Evolutionary conservation across 495 filamentous ascomycete genomes (phyloP), one percentile per base, ranked within the genome.

Genomic region (Cudoniella acicularis): DNA sequence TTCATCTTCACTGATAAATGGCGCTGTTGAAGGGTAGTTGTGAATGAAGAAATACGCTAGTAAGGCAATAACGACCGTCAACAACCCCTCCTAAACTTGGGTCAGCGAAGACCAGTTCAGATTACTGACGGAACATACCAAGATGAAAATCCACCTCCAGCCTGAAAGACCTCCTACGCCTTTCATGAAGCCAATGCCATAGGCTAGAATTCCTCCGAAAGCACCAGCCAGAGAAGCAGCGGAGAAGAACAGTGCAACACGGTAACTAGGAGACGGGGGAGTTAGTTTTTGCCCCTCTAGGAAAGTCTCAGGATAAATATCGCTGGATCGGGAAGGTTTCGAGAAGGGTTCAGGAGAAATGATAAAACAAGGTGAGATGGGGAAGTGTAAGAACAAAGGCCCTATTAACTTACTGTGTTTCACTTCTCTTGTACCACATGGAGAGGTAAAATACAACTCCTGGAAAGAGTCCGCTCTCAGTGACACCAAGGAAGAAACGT

Each of bases 121-220:
- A n/a, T n/a, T n/a, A n/a, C n/a, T n/a, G n/a, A n/a, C n/a, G n/a
- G n/a, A n/a, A n/a, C n/a, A n/a, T 69, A 85, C 86, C 22, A 92
- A 73, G 23, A 92, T 90, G 59, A 93, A 92, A 51, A 93, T 92
- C 86, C 90, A 93, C 10, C 83, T 76, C 90, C 90, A 94, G 16
- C 89, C 90, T 49, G 78, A 77, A n/a, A 76, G 73, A 42, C 79
- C 83, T 4, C 85, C 85, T 2, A 87, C 75, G 0, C 85, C 85
- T 46, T 72, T 69, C 85, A 90, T 87, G 45, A 86, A 68, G 9
- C 73, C 73, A 41, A 79, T 80, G n/a, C 76, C 80, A 70, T 72
- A 90, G 13, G 89, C 89, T 16, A 92, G 70, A 36, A 91, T 79
- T 1, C 89, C 89, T 54, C 89, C 89, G 68, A 92, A 93, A 0